These are phyloP conservation scores for Gracilaria domingensis DNA, from an alignment of 23 red algal species.

Conservation along the genomic window DNA sequence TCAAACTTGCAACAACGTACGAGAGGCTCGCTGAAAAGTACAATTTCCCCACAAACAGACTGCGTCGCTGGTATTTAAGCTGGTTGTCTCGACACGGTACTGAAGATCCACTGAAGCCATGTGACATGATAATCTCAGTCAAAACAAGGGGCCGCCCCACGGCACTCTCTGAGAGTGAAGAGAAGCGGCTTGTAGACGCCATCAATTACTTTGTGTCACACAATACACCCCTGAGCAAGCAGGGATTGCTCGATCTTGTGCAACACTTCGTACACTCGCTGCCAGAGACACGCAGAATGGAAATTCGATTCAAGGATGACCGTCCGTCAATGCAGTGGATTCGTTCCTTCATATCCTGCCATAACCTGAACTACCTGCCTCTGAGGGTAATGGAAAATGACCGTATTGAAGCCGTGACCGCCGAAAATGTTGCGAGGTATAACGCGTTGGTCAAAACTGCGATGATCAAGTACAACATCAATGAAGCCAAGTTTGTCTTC, in stretches of 20 bases:
- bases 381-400: conserved; percentile 16
- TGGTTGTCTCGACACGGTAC: background rate
- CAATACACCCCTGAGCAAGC: background rate
- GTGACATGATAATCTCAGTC: background rate
- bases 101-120: background rate
- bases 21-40: no score
- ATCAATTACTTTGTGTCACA: background rate
- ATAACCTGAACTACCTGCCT: background rate
- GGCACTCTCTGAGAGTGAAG: background rate
- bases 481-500: conserved; percentile 13
- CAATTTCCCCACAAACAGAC: no score
- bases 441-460: background rate
- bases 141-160: background rate
- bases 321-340: background rate
- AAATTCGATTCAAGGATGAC: conserved; percentile 1
- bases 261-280: conserved; percentile 7
- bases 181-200: background rate
- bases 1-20: no score
- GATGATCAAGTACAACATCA: conserved; percentile 3
- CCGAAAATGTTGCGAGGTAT: background rate
- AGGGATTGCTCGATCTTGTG: background rate
- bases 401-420: background rate
- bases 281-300: background rate
- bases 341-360: background rate
- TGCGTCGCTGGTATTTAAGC: no score